Evolutionary conservation across 1,284 basidiomycete species (phyloP).

Genomic region (Ceratobasidium sp.): DNA sequence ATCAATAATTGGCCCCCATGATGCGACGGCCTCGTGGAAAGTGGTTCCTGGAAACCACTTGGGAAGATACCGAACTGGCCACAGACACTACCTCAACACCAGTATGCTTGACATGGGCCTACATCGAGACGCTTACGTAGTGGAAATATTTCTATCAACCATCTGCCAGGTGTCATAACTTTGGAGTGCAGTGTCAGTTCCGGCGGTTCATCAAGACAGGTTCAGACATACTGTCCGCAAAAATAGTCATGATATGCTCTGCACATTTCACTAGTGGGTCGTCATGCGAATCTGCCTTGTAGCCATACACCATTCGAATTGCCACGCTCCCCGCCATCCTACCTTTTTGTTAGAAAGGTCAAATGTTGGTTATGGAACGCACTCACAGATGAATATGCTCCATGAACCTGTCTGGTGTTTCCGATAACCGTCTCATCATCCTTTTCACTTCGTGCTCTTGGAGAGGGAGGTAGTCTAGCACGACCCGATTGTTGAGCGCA

Average conservation of each 20-base stretch:
- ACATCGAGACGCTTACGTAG: no score
- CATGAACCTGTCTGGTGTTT: neutral
- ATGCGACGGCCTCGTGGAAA: slow-evolving; percentile 29
- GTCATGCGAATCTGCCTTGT: neutral
- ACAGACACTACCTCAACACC: no score
- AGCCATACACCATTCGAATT: neutral
- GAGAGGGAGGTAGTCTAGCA: neutral
- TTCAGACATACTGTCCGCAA: neutral
- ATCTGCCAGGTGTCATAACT: slow-evolving; percentile 16
- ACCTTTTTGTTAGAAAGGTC: neutral
- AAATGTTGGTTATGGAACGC: no score
- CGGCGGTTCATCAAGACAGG: no score
- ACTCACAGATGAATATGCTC: neutral
- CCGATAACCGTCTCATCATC: neutral
- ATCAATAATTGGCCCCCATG: slow-evolving; percentile 42
- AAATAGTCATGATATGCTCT: neutral
- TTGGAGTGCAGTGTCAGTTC: no score
- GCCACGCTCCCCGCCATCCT: neutral
- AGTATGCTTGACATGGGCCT: no score
- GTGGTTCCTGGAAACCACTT: neutral
- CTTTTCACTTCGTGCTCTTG: slow-evolving; percentile 2
- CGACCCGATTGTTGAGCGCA: slow-evolving; percentile 2
- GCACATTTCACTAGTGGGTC: neutral
- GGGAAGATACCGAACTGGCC: slow-evolving; percentile 2
- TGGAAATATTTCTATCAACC: slow-evolving; percentile 15